phyloP scores from a whole-genome alignment of 305 asterid genomes.

The Ruellia speciosa region DNA sequence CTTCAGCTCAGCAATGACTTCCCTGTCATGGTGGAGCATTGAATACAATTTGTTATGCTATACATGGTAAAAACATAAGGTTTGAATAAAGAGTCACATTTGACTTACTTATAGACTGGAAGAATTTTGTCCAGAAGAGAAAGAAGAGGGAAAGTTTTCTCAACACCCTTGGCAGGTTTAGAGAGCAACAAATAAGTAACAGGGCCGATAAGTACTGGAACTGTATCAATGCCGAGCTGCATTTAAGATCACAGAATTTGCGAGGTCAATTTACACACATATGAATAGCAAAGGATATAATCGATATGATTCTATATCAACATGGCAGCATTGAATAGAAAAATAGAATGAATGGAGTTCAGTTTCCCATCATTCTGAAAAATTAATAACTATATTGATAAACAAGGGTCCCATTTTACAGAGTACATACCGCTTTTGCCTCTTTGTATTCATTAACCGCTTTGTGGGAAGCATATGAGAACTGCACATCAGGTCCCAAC shows the following conservation, averaged over 20 bases:
- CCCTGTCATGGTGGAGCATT: conserved; percentile 39
- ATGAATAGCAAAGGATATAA: neutral
- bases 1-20: conserved; percentile 83
- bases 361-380: too few species aligned
- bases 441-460: conserved; percentile 85
- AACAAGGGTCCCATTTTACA: neutral
- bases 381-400: too few species aligned
- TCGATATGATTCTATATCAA: neutral
- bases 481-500: conserved; percentile 79
- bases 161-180: conserved; percentile 78
- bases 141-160: conserved; percentile 55
- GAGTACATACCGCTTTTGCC: conserved; percentile 67
- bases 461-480: conserved; percentile 83
- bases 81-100: neutral
- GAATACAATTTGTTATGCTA: conserved; percentile 9
- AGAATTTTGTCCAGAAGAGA: conserved; percentile 76
- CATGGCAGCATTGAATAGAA: too few species aligned
- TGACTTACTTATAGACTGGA: conserved; percentile 65
- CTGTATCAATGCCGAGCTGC: conserved; percentile 73
- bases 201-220: conserved; percentile 74
- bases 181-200: conserved; percentile 71
- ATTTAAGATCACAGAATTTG: conserved; percentile 15
- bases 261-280: conserved; percentile 12
- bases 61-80: conserved; percentile 1
- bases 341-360: too few species aligned